A percentile compares a stretch with the other conserved stretches of the same genome.
Evolutionary conservation across 768 basidiomycete species (phyloP).

Genomic region (Phanerodontia chrysosporium): DNA sequence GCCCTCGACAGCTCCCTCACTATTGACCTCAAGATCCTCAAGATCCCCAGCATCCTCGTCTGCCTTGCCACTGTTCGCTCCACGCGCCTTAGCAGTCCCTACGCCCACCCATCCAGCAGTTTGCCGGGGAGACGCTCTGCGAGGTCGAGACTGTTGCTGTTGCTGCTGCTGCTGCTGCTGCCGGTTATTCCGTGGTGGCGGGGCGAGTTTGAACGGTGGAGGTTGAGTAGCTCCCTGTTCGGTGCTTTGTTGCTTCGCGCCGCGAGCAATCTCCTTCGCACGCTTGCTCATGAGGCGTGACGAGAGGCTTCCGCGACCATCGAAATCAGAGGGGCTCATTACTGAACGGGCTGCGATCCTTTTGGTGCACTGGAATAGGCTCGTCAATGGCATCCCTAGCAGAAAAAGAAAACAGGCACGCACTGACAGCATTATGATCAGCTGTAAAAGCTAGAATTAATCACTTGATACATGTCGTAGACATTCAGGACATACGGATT

Average conservation of each 20-base stretch:
- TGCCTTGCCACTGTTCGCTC: too few species aligned
- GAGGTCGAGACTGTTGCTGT: too few species aligned
- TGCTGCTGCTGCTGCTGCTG: too few species aligned
- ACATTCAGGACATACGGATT: conserved; percentile 18
- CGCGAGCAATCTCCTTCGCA: not conserved
- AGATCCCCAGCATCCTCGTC: too few species aligned
- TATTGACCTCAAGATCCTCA: too few species aligned
- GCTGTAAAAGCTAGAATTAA: not conserved
- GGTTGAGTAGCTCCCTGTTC: not conserved
- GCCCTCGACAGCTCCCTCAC: too few species aligned
- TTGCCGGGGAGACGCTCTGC: too few species aligned
- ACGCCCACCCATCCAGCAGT: too few species aligned
- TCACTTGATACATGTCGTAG: not conserved
- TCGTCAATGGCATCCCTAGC: not conserved
- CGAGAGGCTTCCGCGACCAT: conserved; percentile 3
- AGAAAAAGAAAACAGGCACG: not conserved
- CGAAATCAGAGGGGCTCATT: conserved; percentile 6
- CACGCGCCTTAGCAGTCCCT: too few species aligned
- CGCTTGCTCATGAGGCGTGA: not conserved
- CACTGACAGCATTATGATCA: not conserved
- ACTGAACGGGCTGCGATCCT: not conserved
- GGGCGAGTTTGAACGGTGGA: not conserved
- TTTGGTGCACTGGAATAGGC: not conserved
- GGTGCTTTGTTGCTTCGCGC: not conserved
- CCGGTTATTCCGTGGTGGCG: not conserved